Evolutionary conservation across 2,329 filamentous ascomycete species (phyloP).

Genomic region (Tolypocladium album): DNA sequence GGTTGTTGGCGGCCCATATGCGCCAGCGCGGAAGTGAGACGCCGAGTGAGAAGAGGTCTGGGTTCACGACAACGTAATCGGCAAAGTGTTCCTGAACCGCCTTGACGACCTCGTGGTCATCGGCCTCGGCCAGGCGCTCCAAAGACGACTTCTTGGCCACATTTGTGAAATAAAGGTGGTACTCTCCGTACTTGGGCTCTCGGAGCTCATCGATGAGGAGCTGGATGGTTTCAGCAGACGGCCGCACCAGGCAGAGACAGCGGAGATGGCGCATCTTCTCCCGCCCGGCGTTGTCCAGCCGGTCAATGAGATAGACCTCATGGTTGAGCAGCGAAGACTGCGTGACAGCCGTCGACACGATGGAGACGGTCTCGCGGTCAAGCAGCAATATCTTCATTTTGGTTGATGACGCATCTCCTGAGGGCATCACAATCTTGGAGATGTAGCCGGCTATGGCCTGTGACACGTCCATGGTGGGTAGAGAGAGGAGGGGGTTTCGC

Average conservation of each 20-base stretch:
- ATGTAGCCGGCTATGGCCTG: conserved; percentile 91
- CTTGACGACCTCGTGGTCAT: conserved; percentile 95
- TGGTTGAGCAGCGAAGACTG: conserved; percentile 92
- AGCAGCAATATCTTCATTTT: conserved; percentile 98
- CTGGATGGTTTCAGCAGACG: conserved; percentile 86
- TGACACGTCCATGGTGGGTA: conserved; percentile 76
- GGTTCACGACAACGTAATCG: conserved; percentile 90
- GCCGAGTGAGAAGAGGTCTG: conserved; percentile 78
- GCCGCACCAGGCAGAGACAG: conserved; percentile 86
- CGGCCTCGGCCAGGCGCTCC: conserved; percentile 87
- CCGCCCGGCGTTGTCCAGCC: conserved; percentile 75
- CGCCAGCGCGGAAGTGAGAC: conserved; percentile 61
- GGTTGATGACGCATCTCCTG: conserved; percentile 61
- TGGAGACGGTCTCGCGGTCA: conserved; percentile 86
- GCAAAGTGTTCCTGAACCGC: conserved; percentile 92
- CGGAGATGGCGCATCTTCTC: conserved; percentile 98
- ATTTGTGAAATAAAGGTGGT: conserved; percentile 95
- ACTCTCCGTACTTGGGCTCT: conserved; percentile 95
- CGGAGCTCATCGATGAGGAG: conserved; percentile 89
- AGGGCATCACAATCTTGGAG: conserved; percentile 76
- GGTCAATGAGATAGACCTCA: conserved; percentile 96
- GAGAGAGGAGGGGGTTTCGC: neutral
- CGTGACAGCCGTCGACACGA: conserved; percentile 89
- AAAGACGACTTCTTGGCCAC: conserved; percentile 93
- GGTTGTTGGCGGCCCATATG: conserved; percentile 63